Evolutionary conservation across 2,329 filamentous ascomycete species (phyloP), one percentile per base, ranked within the genome.

Genomic region (Trichoderma guizhouense): DNA sequence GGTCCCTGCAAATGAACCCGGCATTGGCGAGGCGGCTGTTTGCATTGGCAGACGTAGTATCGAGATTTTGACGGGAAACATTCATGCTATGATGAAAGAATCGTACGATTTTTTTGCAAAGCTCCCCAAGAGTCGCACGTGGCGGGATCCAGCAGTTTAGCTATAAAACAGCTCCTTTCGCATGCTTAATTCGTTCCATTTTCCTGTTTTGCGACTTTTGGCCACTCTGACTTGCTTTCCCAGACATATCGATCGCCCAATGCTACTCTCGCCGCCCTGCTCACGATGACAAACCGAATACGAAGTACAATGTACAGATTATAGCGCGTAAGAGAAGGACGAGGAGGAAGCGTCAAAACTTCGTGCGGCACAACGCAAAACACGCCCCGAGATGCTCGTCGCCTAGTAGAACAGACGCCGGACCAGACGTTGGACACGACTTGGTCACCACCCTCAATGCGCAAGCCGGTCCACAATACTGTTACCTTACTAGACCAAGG

Each of bases 61-160:
- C 36, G 30, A 62, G 57, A 69, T 51, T 61, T 53, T 34, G 39
- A n/a, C 28, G n/a, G 30, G 66, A 69, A 69, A 69, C 66, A 69
- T 62, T 62, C 34, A 69, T 62, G 66, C 55, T 24, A 71, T 71
- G 68, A 71, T 64, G 68, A 63, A 71, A 71, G 68, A 71, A 71
- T 71, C 68, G 68, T 71, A 71, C 68, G 68, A 71, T 64, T 71
- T 71, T 69, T 53, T 51, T 2, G 28, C 26, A 32, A 62, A 53
- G 57, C 57, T 47, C 39, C 36, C 34, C 66, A 69, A 28, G 18
- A 51, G 21, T 28, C 11, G 11, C 66, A 61, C 57, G 55, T 69
- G 57, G 66, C 66, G n/a, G 55, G 66, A 69, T 60, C 66, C 55
- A 51, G 30, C 28, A 11, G 39, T 62, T 62, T 69, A 30, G 66